Conservation (phyloP, 2,329 filamentous ascomycete genomes). For the Sporothrix curviconia region DNA sequence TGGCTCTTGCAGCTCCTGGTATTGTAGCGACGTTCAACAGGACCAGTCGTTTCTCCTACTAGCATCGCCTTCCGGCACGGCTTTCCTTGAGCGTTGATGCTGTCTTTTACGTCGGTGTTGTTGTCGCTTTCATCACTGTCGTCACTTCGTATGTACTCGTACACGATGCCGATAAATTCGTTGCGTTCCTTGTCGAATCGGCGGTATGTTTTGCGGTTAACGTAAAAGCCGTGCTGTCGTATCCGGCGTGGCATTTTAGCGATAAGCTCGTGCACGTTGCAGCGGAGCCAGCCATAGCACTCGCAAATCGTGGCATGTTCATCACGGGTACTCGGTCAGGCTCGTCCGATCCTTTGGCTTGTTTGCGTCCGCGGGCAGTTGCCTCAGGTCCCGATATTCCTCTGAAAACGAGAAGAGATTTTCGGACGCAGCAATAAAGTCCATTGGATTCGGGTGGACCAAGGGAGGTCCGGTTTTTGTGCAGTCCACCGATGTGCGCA, state of each 20-base stretch:
- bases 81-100: background rate
- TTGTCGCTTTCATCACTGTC: background rate
- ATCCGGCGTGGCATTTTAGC: slow-evolving; percentile 4
- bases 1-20: background rate
- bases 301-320: slow-evolving; percentile 13
- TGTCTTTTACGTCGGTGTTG: background rate
- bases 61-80: background rate
- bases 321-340: background rate
- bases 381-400: background rate
- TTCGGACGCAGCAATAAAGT: background rate
- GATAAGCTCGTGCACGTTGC: slow-evolving; percentile 10
- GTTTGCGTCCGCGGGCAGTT: too few relatives aligned
- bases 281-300: slow-evolving; percentile 13
- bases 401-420: slow-evolving; percentile 5
- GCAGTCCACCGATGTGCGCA: slow-evolving; percentile 4
- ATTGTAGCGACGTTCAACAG: background rate
- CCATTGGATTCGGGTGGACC: background rate
- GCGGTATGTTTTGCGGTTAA: slow-evolving; percentile 1
- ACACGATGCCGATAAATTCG: slow-evolving; percentile 12
- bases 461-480: background rate
- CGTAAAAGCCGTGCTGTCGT: background rate
- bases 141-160: slow-evolving; percentile 8
- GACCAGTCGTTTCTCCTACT: background rate
- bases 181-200: background rate
- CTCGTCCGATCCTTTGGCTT: too few relatives aligned